A percentile compares a stretch with the other conserved stretches of the same genome.
These are phyloP conservation scores for Coemansia sp. DNA, from an alignment of 192 early-diverging fungal genomes.

Conservation along the genomic window DNA sequence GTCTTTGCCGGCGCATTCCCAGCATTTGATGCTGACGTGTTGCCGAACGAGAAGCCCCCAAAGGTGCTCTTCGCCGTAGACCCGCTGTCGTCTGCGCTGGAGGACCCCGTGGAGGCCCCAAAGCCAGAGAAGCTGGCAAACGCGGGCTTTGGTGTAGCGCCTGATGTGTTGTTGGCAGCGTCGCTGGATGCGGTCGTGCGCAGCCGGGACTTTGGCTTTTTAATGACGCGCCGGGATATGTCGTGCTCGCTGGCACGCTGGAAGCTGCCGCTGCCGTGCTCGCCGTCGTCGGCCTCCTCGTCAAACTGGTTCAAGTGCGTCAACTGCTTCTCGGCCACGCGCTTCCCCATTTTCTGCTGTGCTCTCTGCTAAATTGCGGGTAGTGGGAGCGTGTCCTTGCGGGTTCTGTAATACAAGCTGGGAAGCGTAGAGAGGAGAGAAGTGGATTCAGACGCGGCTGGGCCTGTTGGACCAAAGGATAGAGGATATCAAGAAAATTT, in stretches of 20 bases:
- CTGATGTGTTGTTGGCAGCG: neutral
- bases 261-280: constrained; percentile 11
- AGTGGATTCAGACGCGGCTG: too few relatives aligned
- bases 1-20: neutral
- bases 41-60: constrained; percentile 40
- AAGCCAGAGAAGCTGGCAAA: constrained; percentile 33
- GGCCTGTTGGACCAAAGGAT: too few relatives aligned
- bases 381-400: too few relatives aligned
- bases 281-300: constrained; percentile 27
- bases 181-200: constrained; percentile 1
- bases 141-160: constrained; percentile 3
- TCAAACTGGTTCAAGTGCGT: constrained; percentile 49
- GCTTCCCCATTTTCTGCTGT: constrained; percentile 34
- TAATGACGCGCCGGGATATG: constrained; percentile 31
- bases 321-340: constrained; percentile 43
- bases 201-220: constrained; percentile 43
- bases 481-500: too few relatives aligned
- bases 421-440: too few relatives aligned
- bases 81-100: constrained; percentile 1
- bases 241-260: constrained; percentile 14
- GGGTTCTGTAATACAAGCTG: too few relatives aligned
- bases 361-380: too few relatives aligned
- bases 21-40: neutral
- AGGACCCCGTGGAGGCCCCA: neutral
- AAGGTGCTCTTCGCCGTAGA: constrained; percentile 11